Conservation (phyloP, 2,329 filamentous ascomycete genomes). For the Penicillium sp. region DNA sequence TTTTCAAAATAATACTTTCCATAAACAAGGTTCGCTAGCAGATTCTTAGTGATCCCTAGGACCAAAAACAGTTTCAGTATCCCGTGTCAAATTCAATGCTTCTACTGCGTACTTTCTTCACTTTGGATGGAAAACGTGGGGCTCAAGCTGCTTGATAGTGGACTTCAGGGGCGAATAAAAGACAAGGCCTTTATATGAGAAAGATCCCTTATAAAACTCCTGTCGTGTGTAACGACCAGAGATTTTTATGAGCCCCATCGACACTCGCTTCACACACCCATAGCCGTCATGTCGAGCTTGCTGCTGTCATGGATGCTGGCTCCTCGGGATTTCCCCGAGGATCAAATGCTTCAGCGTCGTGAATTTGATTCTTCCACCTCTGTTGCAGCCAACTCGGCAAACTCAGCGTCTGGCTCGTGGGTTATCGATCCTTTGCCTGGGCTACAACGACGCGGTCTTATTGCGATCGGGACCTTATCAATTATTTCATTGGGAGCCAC, state of each 20-base stretch:
- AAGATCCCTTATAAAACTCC: not conserved
- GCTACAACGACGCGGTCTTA: conserved; percentile 10
- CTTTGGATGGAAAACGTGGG: not conserved
- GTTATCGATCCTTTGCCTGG: conserved; percentile 14
- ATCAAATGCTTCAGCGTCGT: conserved; percentile 3
- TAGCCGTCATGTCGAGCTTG: conserved; percentile 9
- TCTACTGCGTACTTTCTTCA: not conserved
- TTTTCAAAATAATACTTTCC: too few relatives aligned
- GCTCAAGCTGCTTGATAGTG: not conserved
- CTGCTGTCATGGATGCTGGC: conserved; percentile 5
- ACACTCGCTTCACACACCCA: not conserved
- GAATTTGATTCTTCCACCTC: conserved; percentile 3
- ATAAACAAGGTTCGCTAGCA: not conserved
- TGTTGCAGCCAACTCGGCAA: conserved; percentile 15
- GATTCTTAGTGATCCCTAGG: not conserved
- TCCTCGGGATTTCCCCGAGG: not conserved
- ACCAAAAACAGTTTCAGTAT: not conserved
- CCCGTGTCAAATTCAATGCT: not conserved
- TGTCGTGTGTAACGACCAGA: not conserved
- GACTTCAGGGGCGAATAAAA: not conserved
- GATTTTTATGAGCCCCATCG: not conserved
- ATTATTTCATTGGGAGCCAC: conserved; percentile 10
- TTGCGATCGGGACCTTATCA: conserved; percentile 7
- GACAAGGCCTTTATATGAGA: not conserved
- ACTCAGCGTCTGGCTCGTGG: conserved; percentile 11